Evolutionary conservation across 495 filamentous ascomycete species (phyloP).

Genomic region (Lasiosphaeris hirsuta): DNA sequence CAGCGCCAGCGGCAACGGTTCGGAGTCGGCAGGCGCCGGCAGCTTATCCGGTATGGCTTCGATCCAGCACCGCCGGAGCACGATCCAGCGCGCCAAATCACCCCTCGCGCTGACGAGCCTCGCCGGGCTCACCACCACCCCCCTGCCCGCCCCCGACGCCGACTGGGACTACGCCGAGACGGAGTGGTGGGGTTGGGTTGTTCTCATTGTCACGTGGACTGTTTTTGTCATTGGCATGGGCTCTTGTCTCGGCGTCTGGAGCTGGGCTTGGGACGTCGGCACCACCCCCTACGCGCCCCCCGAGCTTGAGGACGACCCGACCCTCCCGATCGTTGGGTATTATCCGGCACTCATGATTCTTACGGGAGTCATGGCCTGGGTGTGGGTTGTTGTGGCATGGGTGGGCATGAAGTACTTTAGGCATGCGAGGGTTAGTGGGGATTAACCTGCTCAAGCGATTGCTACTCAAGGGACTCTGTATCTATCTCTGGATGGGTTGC

Average conservation of each 20-base stretch:
- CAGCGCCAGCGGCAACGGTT: background rate
- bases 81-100: conserved; percentile 57
- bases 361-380: conserved; percentile 95
- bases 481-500: no score
- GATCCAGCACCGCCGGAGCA: conserved; percentile 46
- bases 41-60: conserved; percentile 2
- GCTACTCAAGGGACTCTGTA: no score
- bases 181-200: conserved; percentile 94
- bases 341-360: conserved; percentile 92
- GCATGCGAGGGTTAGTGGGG: conserved; percentile 79
- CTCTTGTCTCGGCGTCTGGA: conserved; percentile 95
- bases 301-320: conserved; percentile 88
- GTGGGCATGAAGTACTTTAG: conserved; percentile 99
- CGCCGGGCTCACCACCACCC: conserved; percentile 42
- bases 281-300: conserved; percentile 91
- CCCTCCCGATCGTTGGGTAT: conserved; percentile 91
- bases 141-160: conserved; percentile 39
- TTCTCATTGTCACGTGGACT: conserved; percentile 84
- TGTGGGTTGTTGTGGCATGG: conserved; percentile 97
- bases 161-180: conserved; percentile 90
- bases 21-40: no score
- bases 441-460: conserved; percentile 21
- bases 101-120: conserved; percentile 49
- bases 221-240: conserved; percentile 96
- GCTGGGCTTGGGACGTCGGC: conserved; percentile 99